Conservation (phyloP, 2,329 filamentous ascomycete genomes). For the Sporothrix pallida region DNA sequence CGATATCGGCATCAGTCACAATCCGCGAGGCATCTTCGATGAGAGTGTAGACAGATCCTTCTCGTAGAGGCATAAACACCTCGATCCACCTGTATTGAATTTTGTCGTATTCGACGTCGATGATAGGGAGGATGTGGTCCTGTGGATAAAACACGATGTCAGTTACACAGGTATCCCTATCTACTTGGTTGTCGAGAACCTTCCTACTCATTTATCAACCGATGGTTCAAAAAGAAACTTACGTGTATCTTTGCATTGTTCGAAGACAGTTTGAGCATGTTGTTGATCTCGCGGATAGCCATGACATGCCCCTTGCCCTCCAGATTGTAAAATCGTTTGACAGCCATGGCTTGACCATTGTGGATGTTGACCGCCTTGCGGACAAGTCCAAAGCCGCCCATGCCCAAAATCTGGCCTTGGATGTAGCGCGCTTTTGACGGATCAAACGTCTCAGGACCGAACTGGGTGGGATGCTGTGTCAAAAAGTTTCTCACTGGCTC, state of each 20-base stretch:
- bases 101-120: constrained; percentile 32
- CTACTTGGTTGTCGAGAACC: too few species aligned
- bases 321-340: constrained; percentile 42
- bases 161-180: background rate
- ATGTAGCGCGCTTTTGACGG: constrained; percentile 39
- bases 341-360: constrained; percentile 41
- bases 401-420: constrained; percentile 38
- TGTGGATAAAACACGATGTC: background rate
- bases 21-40: background rate
- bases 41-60: constrained; percentile 34
- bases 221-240: constrained; percentile 5
- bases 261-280: constrained; percentile 38
- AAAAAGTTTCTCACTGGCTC: constrained; percentile 38
- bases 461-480: constrained; percentile 10
- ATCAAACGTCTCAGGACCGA: constrained; percentile 23
- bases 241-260: constrained; percentile 31
- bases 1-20: constrained; percentile 17
- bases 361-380: constrained; percentile 39
- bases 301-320: constrained; percentile 40
- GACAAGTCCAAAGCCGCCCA: constrained; percentile 41
- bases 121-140: constrained; percentile 38
- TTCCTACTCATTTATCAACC: too few species aligned
- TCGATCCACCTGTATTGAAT: constrained; percentile 33
- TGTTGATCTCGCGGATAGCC: constrained; percentile 42
- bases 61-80: constrained; percentile 37